Evolutionary conservation across 352 stramenopile species (phyloP).

Genomic region (Aphanomyces invadans): DNA sequence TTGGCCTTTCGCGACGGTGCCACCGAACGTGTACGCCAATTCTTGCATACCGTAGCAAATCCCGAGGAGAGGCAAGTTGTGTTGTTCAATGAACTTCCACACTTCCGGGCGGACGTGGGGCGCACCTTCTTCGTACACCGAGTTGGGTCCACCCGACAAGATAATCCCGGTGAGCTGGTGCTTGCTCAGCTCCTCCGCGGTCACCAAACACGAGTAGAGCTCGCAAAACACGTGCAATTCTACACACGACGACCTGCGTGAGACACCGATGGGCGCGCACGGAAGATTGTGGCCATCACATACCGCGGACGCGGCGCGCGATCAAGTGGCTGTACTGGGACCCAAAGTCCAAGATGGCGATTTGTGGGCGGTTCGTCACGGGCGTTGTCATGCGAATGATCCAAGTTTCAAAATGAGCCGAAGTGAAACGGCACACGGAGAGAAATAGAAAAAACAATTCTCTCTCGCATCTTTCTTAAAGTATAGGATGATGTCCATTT

Average conservation of each 20-base stretch:
- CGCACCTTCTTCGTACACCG: conserved; percentile 94
- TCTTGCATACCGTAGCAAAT: conserved; percentile 97
- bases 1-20: conserved; percentile 87
- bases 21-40: conserved; percentile 94
- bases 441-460: not conserved
- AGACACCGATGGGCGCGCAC: conserved; percentile 6
- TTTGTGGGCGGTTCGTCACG: conserved; percentile 89
- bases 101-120: conserved; percentile 92
- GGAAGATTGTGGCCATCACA: conserved; percentile 15
- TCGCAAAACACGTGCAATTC: conserved; percentile 99
- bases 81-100: conserved; percentile 95
- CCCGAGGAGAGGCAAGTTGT: conserved; percentile 94
- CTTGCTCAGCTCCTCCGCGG: conserved; percentile 85
- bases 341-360: conserved; percentile 99
- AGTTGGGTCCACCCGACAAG: conserved; percentile 93
- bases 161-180: conserved; percentile 96
- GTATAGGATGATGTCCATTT: not conserved
- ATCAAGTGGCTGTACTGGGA: conserved; percentile 99
- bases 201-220: conserved; percentile 97
- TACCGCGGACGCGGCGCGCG: conserved; percentile 91
- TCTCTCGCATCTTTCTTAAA: not conserved
- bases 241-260: conserved; percentile 26
- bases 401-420: conserved; percentile 23
- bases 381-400: conserved; percentile 32
- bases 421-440: conserved; percentile 1